Percentiles rank a stretch among this genome's conserved stretches.
Evolutionary conservation across 495 filamentous ascomycete genomes (phyloP).

Genomic region (Penicillium robsamsonii): DNA sequence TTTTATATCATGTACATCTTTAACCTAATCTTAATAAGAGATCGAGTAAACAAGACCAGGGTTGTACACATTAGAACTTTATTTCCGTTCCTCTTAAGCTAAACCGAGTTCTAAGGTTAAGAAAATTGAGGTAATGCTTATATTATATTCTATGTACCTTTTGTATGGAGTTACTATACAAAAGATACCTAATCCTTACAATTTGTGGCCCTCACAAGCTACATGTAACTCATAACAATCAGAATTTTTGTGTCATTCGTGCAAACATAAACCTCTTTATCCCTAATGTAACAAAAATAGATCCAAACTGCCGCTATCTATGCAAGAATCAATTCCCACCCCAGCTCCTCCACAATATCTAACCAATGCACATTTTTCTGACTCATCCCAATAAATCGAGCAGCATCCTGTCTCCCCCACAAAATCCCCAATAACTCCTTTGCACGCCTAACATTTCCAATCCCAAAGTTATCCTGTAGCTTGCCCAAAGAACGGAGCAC

Average conservation of each 20-base stretch:
- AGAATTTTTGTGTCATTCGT: neutral
- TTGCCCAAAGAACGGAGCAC: slow-evolving; percentile 31
- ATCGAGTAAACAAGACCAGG: too few relatives aligned
- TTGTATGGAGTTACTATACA: too few relatives aligned
- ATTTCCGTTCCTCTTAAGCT: too few relatives aligned
- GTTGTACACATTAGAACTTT: too few relatives aligned
- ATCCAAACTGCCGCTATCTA: slow-evolving; percentile 9
- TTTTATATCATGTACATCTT: too few relatives aligned
- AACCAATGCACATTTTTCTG: slow-evolving; percentile 34
- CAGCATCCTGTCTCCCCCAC: slow-evolving; percentile 32
- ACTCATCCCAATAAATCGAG: neutral
- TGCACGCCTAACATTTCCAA: slow-evolving; percentile 42
- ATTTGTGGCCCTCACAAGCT: too few relatives aligned
- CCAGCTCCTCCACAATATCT: slow-evolving; percentile 39
- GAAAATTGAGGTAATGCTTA: too few relatives aligned
- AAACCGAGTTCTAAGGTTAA: too few relatives aligned
- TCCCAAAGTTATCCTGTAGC: slow-evolving; percentile 42
- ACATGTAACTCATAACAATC: neutral
- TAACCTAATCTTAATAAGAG: too few relatives aligned
- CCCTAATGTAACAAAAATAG: neutral
- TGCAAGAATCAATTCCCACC: slow-evolving; percentile 45
- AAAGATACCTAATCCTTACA: too few relatives aligned
- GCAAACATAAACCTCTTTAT: neutral
- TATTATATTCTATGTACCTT: too few relatives aligned
- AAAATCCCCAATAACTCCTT: slow-evolving; percentile 39